These are phyloP conservation scores for Termitomyces bulborhizus DNA, from an alignment of 768 basidiomycete species.

Conservation along the genomic window DNA sequence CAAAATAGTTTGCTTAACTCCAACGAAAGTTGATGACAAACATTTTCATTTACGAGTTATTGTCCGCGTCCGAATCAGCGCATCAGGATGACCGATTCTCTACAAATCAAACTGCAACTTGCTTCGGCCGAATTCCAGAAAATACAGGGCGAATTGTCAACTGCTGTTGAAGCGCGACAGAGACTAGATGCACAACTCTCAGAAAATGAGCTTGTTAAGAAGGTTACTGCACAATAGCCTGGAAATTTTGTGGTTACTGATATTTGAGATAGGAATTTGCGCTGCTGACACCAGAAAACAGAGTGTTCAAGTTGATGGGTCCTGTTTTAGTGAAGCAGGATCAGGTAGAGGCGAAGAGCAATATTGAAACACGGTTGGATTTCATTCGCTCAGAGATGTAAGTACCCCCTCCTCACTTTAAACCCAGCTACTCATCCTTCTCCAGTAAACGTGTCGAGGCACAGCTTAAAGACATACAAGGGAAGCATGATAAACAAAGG, in stretches of 20 bases:
- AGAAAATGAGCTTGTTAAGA: conserved; percentile 90
- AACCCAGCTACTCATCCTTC: background rate
- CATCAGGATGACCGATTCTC: conserved; percentile 24
- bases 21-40: conserved; percentile 5
- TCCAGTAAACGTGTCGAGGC: conserved; percentile 66
- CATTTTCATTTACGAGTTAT: background rate
- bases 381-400: conserved; percentile 89
- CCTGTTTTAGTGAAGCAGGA: conserved; percentile 90
- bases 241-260: background rate
- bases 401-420: conserved; percentile 18
- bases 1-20: no score
- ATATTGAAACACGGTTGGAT: conserved; percentile 84
- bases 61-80: background rate
- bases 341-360: conserved; percentile 76
- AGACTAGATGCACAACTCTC: conserved; percentile 84
- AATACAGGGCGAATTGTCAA: conserved; percentile 67
- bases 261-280: conserved; percentile 68
- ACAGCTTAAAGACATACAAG: conserved; percentile 74
- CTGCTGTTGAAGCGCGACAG: conserved; percentile 74
- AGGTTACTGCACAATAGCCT: conserved; percentile 38
- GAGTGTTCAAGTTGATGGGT: conserved; percentile 87
- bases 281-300: conserved; percentile 65
- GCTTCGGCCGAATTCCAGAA: conserved; percentile 76
- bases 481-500: conserved; percentile 78
- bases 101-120: conserved; percentile 56